These are phyloP conservation scores for Perkinsus marinus DNA, from an alignment of 169 alveolate species.

Conservation along the genomic window DNA sequence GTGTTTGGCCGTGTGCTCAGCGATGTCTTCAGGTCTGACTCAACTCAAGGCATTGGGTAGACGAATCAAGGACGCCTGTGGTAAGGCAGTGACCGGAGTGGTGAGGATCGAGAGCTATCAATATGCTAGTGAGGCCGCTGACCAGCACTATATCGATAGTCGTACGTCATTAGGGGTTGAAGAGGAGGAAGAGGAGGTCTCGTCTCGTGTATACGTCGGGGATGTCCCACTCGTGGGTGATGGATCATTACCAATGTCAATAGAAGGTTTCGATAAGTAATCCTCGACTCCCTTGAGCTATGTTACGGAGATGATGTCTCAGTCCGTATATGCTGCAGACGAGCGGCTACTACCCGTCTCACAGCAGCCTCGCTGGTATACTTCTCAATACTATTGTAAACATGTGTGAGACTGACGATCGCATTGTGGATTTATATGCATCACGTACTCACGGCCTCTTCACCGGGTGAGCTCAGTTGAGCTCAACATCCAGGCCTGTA, in stretches of 20 bases:
- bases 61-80: neutral
- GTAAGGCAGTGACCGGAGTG: neutral
- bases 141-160: neutral
- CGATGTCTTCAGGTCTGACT: neutral
- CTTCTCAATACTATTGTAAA: neutral
- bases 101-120: neutral
- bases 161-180: neutral
- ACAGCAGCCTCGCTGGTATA: neutral
- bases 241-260: neutral
- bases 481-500: no score
- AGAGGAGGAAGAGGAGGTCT: neutral
- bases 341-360: neutral
- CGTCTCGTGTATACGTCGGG: neutral
- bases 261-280: neutral
- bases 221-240: neutral
- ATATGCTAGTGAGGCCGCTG: neutral
- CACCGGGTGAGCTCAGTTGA: neutral
- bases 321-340: neutral
- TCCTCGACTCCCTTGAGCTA: neutral
- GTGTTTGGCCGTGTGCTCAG: no score
- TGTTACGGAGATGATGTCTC: neutral
- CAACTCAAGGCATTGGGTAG: neutral
- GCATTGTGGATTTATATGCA: neutral
- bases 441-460: neutral
- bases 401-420: neutral